Base-by-base conservation (phyloP, 176 grass and related monocot species). In the Elymus sibiricus region DNA sequence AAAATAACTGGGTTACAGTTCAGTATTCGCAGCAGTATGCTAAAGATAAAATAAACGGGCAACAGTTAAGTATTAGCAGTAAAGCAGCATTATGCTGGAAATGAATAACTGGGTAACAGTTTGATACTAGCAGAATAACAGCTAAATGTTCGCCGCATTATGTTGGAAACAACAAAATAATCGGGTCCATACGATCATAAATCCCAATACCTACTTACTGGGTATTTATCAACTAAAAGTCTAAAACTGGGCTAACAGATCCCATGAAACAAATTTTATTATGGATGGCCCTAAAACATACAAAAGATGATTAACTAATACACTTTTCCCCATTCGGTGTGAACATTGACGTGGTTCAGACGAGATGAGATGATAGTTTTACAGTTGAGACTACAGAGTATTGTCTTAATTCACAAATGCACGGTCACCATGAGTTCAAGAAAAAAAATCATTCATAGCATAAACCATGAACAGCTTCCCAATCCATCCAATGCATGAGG, bases 221-320 rank as follows among this genome's bases (percentile, higher is more conserved):
- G n/a, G 71, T 70, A 69, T 14, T 32, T 91, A 28, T 64, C 0
- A 74, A 81, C 24, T 64, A 81, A 81, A 87, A 38, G 12, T 76
- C 24, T 64, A 81, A 77, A 87, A 38, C 19, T 76, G 63, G 22
- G n/a, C 11, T 22, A 46, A 14, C 4, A 66, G 27, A 86, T 82
- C 31, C 3, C 46, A 59, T 56, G 11, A 27, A 59, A 6, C 15
- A 80, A 76, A 55, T n/a, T 64, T 29, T 70, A 43, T 85, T 55
- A 85, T 78, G 14, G 39, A 66, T 27, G 28, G 47, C 11, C 58
- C 47, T 31, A 78, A 25, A 51, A 28, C 21, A 85, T 63, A 38
- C 32, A 62, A 25, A 70, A 84, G 49, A 76, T 19, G 62, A 39
- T 9, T 59, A 7, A 32, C 10, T 56, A 59, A 7, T 58, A 56